Percentiles rank a stretch among this genome's conserved stretches.
Conservation (phyloP, 169 alveolate genomes). For the Perkinsus marinus region DNA sequence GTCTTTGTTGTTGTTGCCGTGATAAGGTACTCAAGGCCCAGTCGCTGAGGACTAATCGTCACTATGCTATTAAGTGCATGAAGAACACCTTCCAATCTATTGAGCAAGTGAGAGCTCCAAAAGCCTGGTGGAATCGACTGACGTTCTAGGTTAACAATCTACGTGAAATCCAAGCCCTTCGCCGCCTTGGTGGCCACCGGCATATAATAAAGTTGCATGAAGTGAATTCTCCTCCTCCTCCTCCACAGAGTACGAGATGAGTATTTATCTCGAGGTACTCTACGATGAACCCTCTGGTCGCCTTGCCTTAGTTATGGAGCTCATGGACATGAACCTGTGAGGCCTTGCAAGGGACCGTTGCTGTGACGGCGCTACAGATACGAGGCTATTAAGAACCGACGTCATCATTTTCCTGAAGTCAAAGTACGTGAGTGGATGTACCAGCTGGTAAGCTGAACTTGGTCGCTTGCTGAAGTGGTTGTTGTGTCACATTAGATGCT, state of each 20-base stretch:
- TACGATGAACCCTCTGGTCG: constrained; percentile 79
- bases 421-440: constrained; percentile 36
- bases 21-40: constrained; percentile 39
- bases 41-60: constrained; percentile 55
- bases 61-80: constrained; percentile 76
- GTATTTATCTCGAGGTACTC: constrained; percentile 30
- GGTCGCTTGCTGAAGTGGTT: constrained; percentile 20
- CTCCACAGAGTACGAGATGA: constrained; percentile 14
- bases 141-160: constrained; percentile 38
- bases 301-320: constrained; percentile 69
- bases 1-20: background rate
- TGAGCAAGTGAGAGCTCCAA: constrained; percentile 32
- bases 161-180: constrained; percentile 70
- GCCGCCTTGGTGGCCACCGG: constrained; percentile 61
- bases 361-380: background rate
- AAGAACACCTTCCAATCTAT: constrained; percentile 53
- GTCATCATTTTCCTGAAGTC: constrained; percentile 51
- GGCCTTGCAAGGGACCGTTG: background rate
- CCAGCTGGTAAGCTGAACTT: background rate
- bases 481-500: constrained; percentile 49
- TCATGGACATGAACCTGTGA: constrained; percentile 68
- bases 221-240: constrained; percentile 4
- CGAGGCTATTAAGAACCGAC: constrained; percentile 63
- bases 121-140: background rate
- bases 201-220: constrained; percentile 67